Percentiles rank a stretch among this genome's conserved stretches.
Conservation (phyloP, 2,329 filamentous ascomycete genomes). For the Ophiostoma montium region DNA sequence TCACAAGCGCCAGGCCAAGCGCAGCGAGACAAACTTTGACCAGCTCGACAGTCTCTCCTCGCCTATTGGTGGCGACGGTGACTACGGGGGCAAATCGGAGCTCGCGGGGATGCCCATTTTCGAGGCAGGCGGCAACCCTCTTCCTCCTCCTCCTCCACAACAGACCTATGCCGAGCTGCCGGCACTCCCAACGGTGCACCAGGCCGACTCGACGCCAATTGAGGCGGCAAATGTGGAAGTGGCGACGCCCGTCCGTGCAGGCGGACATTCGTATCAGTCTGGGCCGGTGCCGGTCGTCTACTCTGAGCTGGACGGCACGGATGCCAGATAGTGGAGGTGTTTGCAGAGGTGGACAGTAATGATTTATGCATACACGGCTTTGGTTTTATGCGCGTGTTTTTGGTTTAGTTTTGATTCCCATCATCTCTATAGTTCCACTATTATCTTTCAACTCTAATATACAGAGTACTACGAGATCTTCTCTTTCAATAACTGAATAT, state of each 20-base stretch:
- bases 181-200: constrained; percentile 10
- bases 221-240: neutral
- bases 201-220: constrained; percentile 11
- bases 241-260: neutral
- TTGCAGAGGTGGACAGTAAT: neutral
- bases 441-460: no score
- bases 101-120: constrained; percentile 15
- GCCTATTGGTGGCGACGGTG: constrained; percentile 4
- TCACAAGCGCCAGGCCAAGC: constrained; percentile 17
- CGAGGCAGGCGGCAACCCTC: no score
- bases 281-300: constrained; percentile 24
- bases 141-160: no score
- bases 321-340: neutral
- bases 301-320: constrained; percentile 15
- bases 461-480: no score
- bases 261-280: constrained; percentile 20
- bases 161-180: constrained; percentile 16
- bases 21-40: constrained; percentile 6
- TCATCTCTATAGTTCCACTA: no score
- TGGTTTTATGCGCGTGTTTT: neutral
- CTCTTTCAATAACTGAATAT: no score
- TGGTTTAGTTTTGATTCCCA: neutral
- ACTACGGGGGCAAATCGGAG: constrained; percentile 19
- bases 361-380: neutral
- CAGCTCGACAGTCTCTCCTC: constrained; percentile 9